Evolutionary conservation across 208 protist genomes (phyloP), one percentile per base, ranked within the genome.

Genomic region (Polymyxa betae): DNA sequence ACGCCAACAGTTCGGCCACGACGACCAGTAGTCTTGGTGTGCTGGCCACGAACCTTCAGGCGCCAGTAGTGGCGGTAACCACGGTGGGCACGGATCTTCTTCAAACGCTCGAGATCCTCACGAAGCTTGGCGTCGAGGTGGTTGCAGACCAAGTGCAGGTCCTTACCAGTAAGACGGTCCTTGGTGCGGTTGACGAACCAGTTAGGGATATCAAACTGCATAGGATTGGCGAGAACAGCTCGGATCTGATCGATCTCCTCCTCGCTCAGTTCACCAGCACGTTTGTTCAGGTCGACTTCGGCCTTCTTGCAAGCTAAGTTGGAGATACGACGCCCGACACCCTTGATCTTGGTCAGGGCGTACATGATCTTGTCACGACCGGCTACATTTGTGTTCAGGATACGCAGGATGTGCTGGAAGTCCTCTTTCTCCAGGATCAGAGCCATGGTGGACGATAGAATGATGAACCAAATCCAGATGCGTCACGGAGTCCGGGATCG

Each of bases 141-240:
- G 94, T 99, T 98, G 93, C 98, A 97, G 92, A 97, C 94, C 89
- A 98, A 93, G 94, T 99, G 99, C 91, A 96, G 96, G 93, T 95
- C 98, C 95, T 98, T 98, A 94, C 98, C 98, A 90, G 97, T 98
- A 94, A 97, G 97, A 93, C 97, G 96, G 95, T 99, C 98, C 89
- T 97, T 98, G 95, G 98, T 97, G 93, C 98, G 96, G 96, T 99
- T 99, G 90, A 99, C 95, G 96, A 99, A 99, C 98, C 98, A 99
- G 92, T 96, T 95, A 91, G 99, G 99, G 96, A 99, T 99, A 94
- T 99, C 99, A 97, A 98, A 99, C 95, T 99, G 97, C 88, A 95
- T 77, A 90, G 98, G 98, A 93, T 99, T 97, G 88, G 97, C 94
- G 92, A 99, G 98, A 90, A 99, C 96, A 90, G 97, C 97, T 68